Evolutionary conservation across 805 yeast species (phyloP), one percentile per base, ranked within the genome.

Genomic region (Blastobotrys attinorum): DNA sequence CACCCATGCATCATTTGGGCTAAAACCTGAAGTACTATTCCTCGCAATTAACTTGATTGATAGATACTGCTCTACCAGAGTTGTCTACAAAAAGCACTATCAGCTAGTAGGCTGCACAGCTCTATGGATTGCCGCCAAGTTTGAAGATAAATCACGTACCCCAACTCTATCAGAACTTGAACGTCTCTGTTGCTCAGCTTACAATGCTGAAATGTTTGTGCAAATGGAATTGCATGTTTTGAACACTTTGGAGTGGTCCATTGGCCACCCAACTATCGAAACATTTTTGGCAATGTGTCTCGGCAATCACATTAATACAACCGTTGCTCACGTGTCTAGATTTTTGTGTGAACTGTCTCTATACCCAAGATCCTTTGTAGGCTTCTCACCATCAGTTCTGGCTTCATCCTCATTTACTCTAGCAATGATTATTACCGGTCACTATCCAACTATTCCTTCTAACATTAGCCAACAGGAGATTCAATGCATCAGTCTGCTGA

Each of bases 31-130:
- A 73, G 87, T 69, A 65, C 80, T 69, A 70, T 86, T 57, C 70
- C 78, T 69, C 66, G 77, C 76, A 69, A 77, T 82, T 23, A 78
- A 81, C 52, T 70, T 89, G 39, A 82, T 89, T 47, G 98, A 90
- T 62, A 76, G 97, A 49, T 90, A 90, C 66, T 86, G 96, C 61
- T 83, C 95, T 40, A 83, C 81, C 56, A 72, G 97, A 54, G 78
- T 88, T 4, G 95, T 89, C 0, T 73, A 83, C 50, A 76, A 81
- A 52, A 89, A 83, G 47, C 97, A 89, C 64, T 79, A 86, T 48
- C 96, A 89, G 63, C 71, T 90, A 42, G 90, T 90, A 7, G 87
- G 94, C 29, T 83, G 94, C 49, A 88, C 96, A 3, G 86, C 96
- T 48, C 67, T 90, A 22, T 90, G 97, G 97, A 74, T 90, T 22